Percentiles rank a stretch among this genome's conserved stretches.
Evolutionary conservation across 805 yeast species (phyloP).

Genomic region (Yamadazyma philogaea): DNA sequence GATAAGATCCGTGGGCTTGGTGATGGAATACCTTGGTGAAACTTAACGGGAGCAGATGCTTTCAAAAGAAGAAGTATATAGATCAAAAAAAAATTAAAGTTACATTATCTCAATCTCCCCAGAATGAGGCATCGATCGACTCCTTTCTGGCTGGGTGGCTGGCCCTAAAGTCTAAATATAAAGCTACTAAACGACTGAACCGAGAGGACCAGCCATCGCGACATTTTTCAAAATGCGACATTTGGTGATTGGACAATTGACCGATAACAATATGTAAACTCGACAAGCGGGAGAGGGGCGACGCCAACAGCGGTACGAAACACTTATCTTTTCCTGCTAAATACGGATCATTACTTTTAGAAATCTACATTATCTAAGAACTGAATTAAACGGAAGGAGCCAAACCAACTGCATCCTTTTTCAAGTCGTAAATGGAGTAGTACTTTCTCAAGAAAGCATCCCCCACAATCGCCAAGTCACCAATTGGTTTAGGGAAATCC

Average conservation of each 20-base stretch:
- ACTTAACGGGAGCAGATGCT: neutral
- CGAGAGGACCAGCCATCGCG: neutral
- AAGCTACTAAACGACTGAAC: no score
- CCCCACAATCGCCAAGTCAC: conserved; percentile 94
- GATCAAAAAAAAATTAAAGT: no score
- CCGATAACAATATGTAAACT: no score
- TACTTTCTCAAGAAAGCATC: conserved; percentile 95
- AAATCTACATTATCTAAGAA: neutral
- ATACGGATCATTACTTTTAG: conserved; percentile 2
- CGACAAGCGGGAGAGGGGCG: no score
- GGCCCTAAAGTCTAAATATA: neutral
- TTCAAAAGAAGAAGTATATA: neutral
- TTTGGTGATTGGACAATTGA: no score
- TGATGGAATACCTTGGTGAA: neutral
- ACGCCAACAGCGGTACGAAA: no score
- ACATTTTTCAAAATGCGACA: neutral
- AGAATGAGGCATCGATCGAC: no score
- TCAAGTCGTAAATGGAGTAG: conserved; percentile 91
- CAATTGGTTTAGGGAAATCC: conserved; percentile 97
- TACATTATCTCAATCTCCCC: no score
- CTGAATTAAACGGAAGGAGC: conserved; percentile 53
- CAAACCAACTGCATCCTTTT: conserved; percentile 89
- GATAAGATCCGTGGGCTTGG: neutral
- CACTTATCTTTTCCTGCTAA: no score
- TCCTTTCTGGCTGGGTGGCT: no score